Conservation (phyloP, 2,329 filamentous ascomycete species). For the Mollisia scopiformis region DNA sequence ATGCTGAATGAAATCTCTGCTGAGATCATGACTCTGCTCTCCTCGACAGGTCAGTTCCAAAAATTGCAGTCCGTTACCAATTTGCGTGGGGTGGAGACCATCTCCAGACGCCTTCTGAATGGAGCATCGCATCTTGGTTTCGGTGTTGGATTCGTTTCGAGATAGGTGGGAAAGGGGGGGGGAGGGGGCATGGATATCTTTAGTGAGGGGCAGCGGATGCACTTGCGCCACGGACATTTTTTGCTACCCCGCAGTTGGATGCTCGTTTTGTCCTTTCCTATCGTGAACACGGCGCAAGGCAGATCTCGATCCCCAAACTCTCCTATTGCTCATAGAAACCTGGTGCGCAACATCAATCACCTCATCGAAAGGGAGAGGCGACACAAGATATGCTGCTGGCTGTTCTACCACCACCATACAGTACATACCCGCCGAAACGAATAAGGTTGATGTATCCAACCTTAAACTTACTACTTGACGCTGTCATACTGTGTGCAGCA, state of each 20-base stretch:
- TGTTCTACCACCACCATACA: not conserved
- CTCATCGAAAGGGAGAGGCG: not conserved
- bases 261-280: not conserved
- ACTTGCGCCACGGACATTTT: not conserved
- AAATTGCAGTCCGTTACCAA: not conserved
- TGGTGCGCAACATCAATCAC: not conserved
- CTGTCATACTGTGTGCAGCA: too few species aligned
- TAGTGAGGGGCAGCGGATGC: not conserved
- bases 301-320: not conserved
- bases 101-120: not conserved
- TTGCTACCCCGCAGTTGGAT: not conserved
- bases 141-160: not conserved
- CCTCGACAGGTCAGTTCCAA: not conserved
- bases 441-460: not conserved
- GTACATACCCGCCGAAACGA: not conserved
- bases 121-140: not conserved
- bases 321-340: not conserved
- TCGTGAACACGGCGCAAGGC: not conserved
- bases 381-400: conserved; percentile 1
- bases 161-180: not conserved
- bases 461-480: not conserved
- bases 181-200: not conserved
- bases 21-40: not conserved
- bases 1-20: not conserved
- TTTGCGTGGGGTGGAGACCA: not conserved